Evolutionary conservation across 2,329 filamentous ascomycete species (phyloP), one percentile per base, ranked within the genome.

Genomic region (Diaporthe ampelina): DNA sequence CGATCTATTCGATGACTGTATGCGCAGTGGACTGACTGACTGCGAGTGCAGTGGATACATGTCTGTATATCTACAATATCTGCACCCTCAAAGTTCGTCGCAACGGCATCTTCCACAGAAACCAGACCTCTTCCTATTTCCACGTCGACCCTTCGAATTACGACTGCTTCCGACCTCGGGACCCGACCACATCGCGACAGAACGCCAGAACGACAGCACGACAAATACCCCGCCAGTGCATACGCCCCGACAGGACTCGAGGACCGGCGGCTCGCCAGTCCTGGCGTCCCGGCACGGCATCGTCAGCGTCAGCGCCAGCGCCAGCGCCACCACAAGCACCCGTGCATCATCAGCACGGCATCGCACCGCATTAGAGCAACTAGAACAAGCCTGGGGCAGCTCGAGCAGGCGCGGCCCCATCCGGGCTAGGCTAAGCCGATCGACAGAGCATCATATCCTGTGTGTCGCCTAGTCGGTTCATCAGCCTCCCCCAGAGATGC

Each of bases 271-370:
- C 43, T 15, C 1, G 11, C 43, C 26, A 63, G 17, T 3, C 37
- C 9, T 45, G n/a, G 37, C n/a, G 4, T 43, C 21, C 35, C 58
- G n/a, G 58, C 58, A 43, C 58, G 58, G 58, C 58, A 61, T 61
- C 35, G 57, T 43, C 57, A 59, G n/a, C 35, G 57, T 15, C 54
- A 32, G 54, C 54, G 54, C 13, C 57, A 59, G 58, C 37, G 37
- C 58, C 58, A 61, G 35, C 58, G 24, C 57, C 57, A 61, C 32
- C 29, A 45, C 17, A 58, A 17, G 29, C 56, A 58, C 57, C 45
- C 32, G 35, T 37, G 37, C 57, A 61, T 11, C 57, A 24, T 11
- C 57, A 24, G 35, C 29, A 4, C 58, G 58, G 58, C 59, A 65
- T 48, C 43, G 59, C 13, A 65, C 59, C 43, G 59, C 59, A 65